Conservation (phyloP, 1,284 basidiomycete genomes). For the Abortiporus biennis region DNA sequence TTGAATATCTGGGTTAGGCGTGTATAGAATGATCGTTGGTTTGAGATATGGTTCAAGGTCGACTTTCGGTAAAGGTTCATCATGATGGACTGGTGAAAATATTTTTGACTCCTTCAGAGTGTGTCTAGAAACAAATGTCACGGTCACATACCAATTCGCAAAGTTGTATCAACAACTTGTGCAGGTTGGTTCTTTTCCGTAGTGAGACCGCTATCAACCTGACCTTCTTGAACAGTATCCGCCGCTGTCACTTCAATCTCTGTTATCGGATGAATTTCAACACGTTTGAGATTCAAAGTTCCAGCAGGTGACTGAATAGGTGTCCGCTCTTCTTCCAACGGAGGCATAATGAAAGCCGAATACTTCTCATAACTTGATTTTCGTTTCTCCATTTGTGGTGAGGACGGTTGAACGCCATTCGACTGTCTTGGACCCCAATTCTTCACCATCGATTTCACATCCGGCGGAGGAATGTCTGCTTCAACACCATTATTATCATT, state of each 20-base stretch:
- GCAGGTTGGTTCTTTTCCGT: no score
- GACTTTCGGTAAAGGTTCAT: slow-evolving; percentile 42
- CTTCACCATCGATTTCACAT: slow-evolving; percentile 19
- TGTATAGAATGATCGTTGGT: slow-evolving; percentile 17
- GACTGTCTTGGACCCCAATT: slow-evolving; percentile 17
- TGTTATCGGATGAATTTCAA: no score
- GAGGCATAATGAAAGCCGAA: slow-evolving; percentile 52
- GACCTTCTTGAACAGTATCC: background rate
- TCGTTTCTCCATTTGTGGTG: slow-evolving; percentile 39
- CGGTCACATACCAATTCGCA: background rate
- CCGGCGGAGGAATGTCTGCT: slow-evolving; percentile 12
- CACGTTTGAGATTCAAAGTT: slow-evolving; percentile 44
- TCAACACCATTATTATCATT: background rate
- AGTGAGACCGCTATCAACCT: background rate
- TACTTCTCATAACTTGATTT: slow-evolving; percentile 65
- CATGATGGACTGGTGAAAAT: slow-evolving; percentile 13
- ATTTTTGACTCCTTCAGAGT: slow-evolving; percentile 8
- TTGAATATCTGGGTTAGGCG: slow-evolving; percentile 33
- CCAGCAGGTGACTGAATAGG: slow-evolving; percentile 49
- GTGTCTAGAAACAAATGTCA: slow-evolving; percentile 6
- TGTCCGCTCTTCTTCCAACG: slow-evolving; percentile 61
- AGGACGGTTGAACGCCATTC: slow-evolving; percentile 7
- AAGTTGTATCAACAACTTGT: no score
- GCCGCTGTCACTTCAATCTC: background rate
- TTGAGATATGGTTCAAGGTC: slow-evolving; percentile 42